These are phyloP conservation scores for Pseudonectria foliicola DNA, from an alignment of 2,329 filamentous ascomycete genomes.

Conservation along the genomic window DNA sequence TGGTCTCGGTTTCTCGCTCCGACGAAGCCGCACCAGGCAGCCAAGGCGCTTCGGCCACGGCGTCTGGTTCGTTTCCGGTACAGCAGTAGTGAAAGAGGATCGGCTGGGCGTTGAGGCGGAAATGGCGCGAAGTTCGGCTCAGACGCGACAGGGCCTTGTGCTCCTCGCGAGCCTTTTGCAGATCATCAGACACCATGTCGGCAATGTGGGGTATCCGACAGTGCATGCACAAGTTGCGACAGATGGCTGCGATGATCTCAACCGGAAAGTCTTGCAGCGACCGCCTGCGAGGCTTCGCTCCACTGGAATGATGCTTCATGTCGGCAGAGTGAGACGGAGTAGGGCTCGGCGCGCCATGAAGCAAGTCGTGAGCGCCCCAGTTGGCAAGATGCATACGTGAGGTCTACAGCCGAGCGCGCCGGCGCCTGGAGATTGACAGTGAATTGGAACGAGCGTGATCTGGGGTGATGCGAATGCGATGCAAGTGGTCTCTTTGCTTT, in stretches of 20 bases:
- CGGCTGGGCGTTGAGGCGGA: conserved; percentile 15
- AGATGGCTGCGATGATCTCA: conserved; percentile 21
- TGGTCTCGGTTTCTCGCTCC: conserved; percentile 11
- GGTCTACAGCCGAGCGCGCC: no score
- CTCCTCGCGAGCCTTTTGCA: conserved; percentile 14
- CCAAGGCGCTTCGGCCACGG: conserved; percentile 7
- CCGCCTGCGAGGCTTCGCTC: conserved; percentile 7
- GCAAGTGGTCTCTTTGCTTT: no score
- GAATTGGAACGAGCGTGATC: no score
- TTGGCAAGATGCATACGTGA: conserved; percentile 16
- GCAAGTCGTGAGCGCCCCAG: conserved; percentile 16
- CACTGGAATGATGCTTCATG: background rate
- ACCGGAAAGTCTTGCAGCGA: conserved; percentile 17
- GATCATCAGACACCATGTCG: conserved; percentile 17
- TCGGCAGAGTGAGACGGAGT: background rate
- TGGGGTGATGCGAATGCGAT: no score
- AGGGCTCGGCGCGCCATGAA: conserved; percentile 8
- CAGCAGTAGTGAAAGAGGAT: conserved; percentile 21
- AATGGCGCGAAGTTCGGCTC: conserved; percentile 19
- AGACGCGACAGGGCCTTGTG: conserved; percentile 20
- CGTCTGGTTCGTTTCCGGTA: conserved; percentile 13
- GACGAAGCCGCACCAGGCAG: conserved; percentile 7
- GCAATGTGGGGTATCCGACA: conserved; percentile 19
- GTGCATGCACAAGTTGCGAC: conserved; percentile 19
- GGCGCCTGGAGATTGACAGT: no score